Evolutionary conservation across 2,329 filamentous ascomycete species (phyloP).

Genomic region (Colletotrichum cereale): DNA sequence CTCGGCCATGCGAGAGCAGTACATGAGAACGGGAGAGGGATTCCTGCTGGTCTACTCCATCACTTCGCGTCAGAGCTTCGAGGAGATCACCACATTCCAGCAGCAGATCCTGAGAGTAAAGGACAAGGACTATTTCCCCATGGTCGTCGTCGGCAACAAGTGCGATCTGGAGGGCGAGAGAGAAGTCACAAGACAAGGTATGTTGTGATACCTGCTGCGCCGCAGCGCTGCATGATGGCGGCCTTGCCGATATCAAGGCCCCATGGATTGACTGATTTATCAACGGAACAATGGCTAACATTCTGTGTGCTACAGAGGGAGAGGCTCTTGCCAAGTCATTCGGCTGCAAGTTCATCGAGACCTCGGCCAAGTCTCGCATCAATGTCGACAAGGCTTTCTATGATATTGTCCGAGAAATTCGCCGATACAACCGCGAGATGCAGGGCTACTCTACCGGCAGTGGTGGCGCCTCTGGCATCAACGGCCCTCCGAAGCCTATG

Average conservation of each 20-base stretch:
- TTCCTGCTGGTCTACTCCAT: constrained; percentile 99
- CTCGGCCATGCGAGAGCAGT: constrained; percentile 99
- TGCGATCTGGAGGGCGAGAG: constrained; percentile 96
- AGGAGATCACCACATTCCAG: constrained; percentile 98
- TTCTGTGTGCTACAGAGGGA: constrained; percentile 74
- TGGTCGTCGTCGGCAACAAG: constrained; percentile 99
- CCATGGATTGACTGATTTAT: background rate
- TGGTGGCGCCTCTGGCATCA: constrained; percentile 71
- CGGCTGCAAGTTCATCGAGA: constrained; percentile 98
- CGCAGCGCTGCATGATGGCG: constrained; percentile 6
- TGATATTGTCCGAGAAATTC: constrained; percentile 97
- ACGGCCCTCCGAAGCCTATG: constrained; percentile 78
- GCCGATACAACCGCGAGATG: constrained; percentile 98
- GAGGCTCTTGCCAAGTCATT: constrained; percentile 88
- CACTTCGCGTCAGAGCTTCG: constrained; percentile 95
- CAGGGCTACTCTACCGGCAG: constrained; percentile 84
- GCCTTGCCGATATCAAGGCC: background rate
- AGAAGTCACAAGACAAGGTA: constrained; percentile 93
- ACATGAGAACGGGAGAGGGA: constrained; percentile 98
- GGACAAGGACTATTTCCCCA: constrained; percentile 99
- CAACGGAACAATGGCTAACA: constrained; percentile 7
- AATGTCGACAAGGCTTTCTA: constrained; percentile 99
- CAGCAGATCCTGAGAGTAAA: constrained; percentile 99
- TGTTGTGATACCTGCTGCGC: constrained; percentile 47
- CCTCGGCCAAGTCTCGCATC: constrained; percentile 96